These are phyloP conservation scores for Boletus rubroflammeus DNA, from an alignment of 768 basidiomycete species.

Conservation along the genomic window DNA sequence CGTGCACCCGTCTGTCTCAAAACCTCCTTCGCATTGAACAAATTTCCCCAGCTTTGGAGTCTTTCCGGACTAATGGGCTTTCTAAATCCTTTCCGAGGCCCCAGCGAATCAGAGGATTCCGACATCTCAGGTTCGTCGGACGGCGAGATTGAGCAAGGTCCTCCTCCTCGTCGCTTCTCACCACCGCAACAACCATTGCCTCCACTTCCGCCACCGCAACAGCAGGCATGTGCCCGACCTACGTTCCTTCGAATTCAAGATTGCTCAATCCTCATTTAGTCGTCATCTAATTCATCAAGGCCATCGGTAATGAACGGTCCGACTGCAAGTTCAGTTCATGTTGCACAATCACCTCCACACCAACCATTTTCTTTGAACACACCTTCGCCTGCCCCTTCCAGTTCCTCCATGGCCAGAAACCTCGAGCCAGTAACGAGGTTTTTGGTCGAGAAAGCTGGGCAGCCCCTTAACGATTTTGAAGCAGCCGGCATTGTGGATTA, in stretches of 20 bases:
- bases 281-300: conserved; percentile 17
- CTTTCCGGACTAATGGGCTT: conserved; percentile 47
- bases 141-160: conserved; percentile 27
- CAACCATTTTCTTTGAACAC: conserved; percentile 19
- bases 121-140: conserved; percentile 20
- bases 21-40: conserved; percentile 10
- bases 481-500: conserved; percentile 53
- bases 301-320: conserved; percentile 15
- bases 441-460: conserved; percentile 44
- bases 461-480: conserved; percentile 50
- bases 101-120: conserved; percentile 19
- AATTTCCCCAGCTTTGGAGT: conserved; percentile 42
- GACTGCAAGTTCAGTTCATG: conserved; percentile 9
- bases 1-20: conserved; percentile 9
- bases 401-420: conserved; percentile 38
- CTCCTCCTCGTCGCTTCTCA: conserved; percentile 25
- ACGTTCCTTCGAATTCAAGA: conserved; percentile 16
- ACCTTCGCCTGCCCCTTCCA: conserved; percentile 13
- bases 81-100: conserved; percentile 45
- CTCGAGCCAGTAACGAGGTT: conserved; percentile 48
- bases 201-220: conserved; percentile 21
- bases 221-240: conserved; percentile 26
- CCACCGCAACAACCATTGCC: conserved; percentile 21
- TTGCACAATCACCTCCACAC: conserved; percentile 11
- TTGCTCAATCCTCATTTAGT: conserved; percentile 25